Conservation (phyloP, 371 early-diverging fungal species). For the Mucor lusitanicus region DNA sequence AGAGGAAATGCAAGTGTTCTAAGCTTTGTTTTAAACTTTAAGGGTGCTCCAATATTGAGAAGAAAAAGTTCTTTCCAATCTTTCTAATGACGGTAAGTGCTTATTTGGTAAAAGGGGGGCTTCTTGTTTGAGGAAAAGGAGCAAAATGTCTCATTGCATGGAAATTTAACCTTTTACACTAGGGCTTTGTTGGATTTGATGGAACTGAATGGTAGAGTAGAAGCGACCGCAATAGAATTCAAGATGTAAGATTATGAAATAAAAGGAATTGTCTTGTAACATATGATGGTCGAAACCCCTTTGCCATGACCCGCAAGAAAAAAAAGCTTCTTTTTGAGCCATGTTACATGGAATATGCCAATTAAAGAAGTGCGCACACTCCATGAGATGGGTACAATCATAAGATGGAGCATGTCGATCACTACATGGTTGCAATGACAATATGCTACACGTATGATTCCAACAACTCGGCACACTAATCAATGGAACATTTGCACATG, state of each 20-base stretch:
- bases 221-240: not conserved
- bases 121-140: not conserved
- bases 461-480: not conserved
- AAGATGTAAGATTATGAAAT: not conserved
- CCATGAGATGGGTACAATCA: not conserved
- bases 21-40: not conserved
- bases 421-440: not conserved
- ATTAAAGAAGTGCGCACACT: not conserved
- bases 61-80: constrained; percentile 90
- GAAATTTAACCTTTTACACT: constrained; percentile 1
- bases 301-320: too few species aligned
- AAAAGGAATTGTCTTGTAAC: not conserved
- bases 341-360: not conserved
- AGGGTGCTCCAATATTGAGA: constrained; percentile 91
- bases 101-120: not conserved
- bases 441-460: not conserved
- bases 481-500: too few species aligned
- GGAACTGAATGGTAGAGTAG: constrained; percentile 56
- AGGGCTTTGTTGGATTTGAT: constrained; percentile 84
- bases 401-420: not conserved
- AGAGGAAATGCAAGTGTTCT: not conserved
- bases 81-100: constrained; percentile 76
- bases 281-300: not conserved
- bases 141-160: not conserved
- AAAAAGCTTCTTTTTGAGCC: not conserved